Conservation (phyloP, 768 basidiomycete species). For the Mrakia frigida region DNA sequence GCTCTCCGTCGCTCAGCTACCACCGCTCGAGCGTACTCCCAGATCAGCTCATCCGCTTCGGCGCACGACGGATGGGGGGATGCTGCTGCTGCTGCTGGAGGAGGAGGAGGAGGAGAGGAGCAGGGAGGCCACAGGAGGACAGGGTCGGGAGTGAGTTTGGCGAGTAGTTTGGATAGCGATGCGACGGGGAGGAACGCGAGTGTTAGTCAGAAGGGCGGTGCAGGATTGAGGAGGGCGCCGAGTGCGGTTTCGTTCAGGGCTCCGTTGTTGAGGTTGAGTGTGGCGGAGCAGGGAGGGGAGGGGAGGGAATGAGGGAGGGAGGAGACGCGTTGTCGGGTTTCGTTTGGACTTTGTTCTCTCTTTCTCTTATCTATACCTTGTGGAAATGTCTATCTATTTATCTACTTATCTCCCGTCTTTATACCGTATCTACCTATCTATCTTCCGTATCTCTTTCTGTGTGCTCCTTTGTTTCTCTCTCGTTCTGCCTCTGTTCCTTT, state of each 20-base stretch:
- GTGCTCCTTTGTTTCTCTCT: background rate
- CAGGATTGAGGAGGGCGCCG: conserved; percentile 15
- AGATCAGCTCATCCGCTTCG: background rate
- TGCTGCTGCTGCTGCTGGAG: background rate
- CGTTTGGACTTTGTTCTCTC: background rate
- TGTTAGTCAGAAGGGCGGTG: background rate
- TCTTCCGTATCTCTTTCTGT: background rate
- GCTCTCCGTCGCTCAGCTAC: conserved; percentile 24
- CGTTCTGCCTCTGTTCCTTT: background rate
- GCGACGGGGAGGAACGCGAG: background rate
- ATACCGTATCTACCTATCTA: background rate
- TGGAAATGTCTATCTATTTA: background rate
- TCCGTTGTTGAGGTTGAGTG: conserved; percentile 14
- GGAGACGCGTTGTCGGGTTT: background rate
- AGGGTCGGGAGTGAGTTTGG: background rate
- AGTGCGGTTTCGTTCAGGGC: conserved; percentile 31
- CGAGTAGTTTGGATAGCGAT: background rate
- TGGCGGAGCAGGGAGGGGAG: background rate
- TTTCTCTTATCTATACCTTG: background rate
- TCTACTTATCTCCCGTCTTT: background rate
- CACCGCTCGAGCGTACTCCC: background rate
- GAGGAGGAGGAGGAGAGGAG: background rate
- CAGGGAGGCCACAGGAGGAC: background rate
- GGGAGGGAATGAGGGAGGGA: too few relatives aligned
- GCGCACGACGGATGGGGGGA: background rate